Evolutionary conservation across 345 rosid genomes (phyloP).

Genomic region (Syzygium jambos): DNA sequence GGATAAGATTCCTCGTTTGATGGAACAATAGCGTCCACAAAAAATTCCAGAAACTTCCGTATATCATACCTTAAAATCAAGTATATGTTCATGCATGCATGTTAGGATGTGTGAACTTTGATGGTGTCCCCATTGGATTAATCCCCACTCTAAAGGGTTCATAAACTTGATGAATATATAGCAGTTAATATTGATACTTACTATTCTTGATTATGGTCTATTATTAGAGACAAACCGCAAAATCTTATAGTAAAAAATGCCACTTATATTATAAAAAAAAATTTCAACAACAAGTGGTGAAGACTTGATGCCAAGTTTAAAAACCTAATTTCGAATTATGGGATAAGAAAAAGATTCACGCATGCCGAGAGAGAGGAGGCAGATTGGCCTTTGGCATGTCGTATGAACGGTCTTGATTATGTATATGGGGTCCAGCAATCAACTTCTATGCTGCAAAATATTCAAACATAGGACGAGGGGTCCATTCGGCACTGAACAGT

Average conservation of each 20-base stretch:
- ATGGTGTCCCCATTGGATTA: background rate
- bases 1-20: background rate
- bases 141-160: background rate
- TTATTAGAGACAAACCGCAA: background rate
- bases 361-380: background rate
- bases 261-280: background rate
- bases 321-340: background rate
- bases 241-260: background rate
- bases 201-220: background rate
- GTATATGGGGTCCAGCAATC: background rate
- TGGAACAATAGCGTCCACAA: background rate
- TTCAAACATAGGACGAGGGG: background rate
- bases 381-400: background rate
- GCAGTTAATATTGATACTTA: background rate
- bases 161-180: background rate
- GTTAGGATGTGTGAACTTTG: background rate
- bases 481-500: background rate
- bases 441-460: background rate
- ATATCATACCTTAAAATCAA: no score
- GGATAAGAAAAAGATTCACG: background rate
- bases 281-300: background rate
- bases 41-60: background rate
- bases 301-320: background rate
- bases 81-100: background rate
- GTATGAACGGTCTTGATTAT: background rate